These are phyloP conservation scores for Quercus variabilis DNA, from an alignment of 306 rosid species.

Conservation along the genomic window DNA sequence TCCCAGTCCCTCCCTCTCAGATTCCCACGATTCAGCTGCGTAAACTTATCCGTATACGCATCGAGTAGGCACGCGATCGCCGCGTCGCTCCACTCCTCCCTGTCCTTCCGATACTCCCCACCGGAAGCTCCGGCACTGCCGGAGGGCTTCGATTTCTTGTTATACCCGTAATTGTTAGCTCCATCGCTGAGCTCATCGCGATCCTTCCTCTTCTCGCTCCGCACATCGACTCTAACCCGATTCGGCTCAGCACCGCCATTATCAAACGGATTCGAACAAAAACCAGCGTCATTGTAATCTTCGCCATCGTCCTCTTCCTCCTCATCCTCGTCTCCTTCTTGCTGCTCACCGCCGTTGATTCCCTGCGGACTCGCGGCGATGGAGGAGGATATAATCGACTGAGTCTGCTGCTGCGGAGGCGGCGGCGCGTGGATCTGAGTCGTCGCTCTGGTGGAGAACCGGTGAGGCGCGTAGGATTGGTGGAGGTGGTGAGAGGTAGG, in stretches of 20 bases:
- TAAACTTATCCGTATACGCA: constrained; percentile 88
- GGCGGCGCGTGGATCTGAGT: constrained; percentile 34
- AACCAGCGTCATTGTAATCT: constrained; percentile 44
- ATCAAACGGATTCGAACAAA: constrained; percentile 49
- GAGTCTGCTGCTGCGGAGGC: constrained; percentile 17
- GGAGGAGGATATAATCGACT: background rate
- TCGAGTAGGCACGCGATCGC: constrained; percentile 83
- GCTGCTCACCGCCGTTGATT: constrained; percentile 20
- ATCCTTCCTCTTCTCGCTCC: constrained; percentile 60
- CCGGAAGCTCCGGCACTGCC: constrained; percentile 3
- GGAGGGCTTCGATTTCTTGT: constrained; percentile 47
- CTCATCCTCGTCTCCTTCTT: constrained; percentile 6
- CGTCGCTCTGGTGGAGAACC: constrained; percentile 36
- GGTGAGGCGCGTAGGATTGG: constrained; percentile 56
- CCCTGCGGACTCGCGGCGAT: constrained; percentile 26
- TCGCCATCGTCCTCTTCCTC: constrained; percentile 45
- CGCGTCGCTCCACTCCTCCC: constrained; percentile 97
- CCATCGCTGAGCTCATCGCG: constrained; percentile 68
- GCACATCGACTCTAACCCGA: constrained; percentile 24
- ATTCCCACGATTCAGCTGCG: constrained; percentile 87
- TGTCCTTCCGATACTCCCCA: constrained; percentile 82
- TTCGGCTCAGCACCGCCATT: constrained; percentile 51
- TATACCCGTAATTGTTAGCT: constrained; percentile 42
- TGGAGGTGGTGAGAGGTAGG: constrained; percentile 44
- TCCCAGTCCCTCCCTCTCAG: constrained; percentile 96